Base-by-base conservation (phyloP, 306 rosid species). In the Biancaea sappan region DNA sequence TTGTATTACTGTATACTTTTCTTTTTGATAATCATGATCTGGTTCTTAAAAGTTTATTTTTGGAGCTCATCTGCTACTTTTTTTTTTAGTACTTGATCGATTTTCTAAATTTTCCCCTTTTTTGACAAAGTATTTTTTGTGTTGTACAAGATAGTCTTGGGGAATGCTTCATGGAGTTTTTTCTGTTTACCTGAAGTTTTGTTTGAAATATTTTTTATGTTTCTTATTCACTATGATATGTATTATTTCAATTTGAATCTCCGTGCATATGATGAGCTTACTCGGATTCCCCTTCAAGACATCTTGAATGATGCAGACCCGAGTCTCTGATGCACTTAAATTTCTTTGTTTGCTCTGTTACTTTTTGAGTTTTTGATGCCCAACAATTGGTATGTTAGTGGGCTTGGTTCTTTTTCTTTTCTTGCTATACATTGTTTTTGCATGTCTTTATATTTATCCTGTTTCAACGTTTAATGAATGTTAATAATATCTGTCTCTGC, bases 201-300 rank as follows among this genome's bases (percentile, higher is more conserved):
- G 2, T 22, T 50, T 3, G 34, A 13, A 54, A 26, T 13, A 14
- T 28, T 8, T 50, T 8, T 11, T 56, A 14, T 18, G 13, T 8
- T 35, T 26, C 24, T 8, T 47, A n/a, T 67, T 19, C 21, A 25
- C 28, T 46, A 48, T 5, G 5, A 5, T 21, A 1, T 12, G 8
- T 10, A 1, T 2, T 14, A 26, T 14, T 48, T 54, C 3, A 5
- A 1, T 28, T 7, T n/a, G 31, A 1, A 5, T 19, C 14, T 51
- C 24, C 37, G 47, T 58, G 87, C 80, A 71, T 58, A 76, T 80
- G 91, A 86, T 6, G 92, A 88, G 59, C 32, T 21, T 79, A 74
- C 91, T 88, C 84, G 88, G 92, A 84, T 90, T 90, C 93, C 91
- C 88, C 90, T 83, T 83, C 91, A 86, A 71, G 90, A 73, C 84